phyloP scores from a whole-genome alignment of 805 yeast species.

The Huiozyma sinensis region DNA sequence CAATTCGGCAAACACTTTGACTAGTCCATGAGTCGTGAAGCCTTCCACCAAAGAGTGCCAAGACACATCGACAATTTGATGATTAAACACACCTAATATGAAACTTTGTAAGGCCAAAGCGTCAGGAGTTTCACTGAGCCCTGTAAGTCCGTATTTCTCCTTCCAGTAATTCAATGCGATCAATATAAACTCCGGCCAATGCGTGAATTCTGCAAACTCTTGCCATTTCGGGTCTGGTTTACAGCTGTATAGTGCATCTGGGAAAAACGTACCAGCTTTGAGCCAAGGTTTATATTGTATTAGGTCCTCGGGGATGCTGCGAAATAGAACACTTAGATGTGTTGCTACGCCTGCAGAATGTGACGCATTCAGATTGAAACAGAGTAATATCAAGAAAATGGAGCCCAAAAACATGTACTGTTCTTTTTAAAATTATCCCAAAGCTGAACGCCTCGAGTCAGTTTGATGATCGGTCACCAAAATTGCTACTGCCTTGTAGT shows the following conservation, averaged over 20 bases:
- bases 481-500: no score
- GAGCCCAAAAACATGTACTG: no score
- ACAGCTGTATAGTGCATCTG: conserved; percentile 60
- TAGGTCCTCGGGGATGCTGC: conserved; percentile 26
- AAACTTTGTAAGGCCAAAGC: conserved; percentile 39
- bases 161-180: conserved; percentile 37
- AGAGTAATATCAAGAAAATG: no score
- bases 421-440: no score
- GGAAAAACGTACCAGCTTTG: conserved; percentile 57
- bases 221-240: conserved; percentile 35
- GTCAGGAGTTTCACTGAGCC: conserved; percentile 7
- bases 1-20: conserved; percentile 36
- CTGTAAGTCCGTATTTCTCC: conserved; percentile 17
- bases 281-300: conserved; percentile 24
- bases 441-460: no score
- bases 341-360: conserved; percentile 17
- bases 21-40: conserved; percentile 33
- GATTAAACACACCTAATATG: conserved; percentile 46
- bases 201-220: conserved; percentile 45
- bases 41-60: conserved; percentile 53
- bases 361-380: no score
- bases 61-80: conserved; percentile 52
- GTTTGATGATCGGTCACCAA: no score
- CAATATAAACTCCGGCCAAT: conserved; percentile 58
- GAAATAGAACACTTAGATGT: conserved; percentile 14